Evolutionary conservation across 495 filamentous ascomycete genomes (phyloP).

Genomic region (Echria macrotheca): DNA sequence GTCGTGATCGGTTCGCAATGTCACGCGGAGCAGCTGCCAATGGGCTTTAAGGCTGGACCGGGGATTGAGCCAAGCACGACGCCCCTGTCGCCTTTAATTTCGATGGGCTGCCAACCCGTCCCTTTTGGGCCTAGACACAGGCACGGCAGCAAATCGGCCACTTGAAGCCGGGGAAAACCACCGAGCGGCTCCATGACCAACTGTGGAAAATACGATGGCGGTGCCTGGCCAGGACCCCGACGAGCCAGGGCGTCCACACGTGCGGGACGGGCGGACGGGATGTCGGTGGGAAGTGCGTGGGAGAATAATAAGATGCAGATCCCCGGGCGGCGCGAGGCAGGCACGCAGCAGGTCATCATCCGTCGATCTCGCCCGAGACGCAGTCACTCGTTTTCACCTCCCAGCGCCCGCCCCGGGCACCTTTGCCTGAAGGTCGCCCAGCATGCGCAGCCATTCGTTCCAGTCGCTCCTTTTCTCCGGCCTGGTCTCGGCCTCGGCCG

Average conservation of each 20-base stretch:
- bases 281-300: background rate
- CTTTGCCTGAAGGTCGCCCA: too few relatives aligned
- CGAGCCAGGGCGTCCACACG: background rate
- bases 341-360: too few relatives aligned
- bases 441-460: constrained; percentile 23
- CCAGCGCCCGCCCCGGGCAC: background rate
- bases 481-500: constrained; percentile 12
- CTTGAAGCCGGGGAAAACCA: constrained; percentile 7
- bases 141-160: constrained; percentile 1
- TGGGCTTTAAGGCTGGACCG: background rate
- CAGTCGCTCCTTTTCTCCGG: constrained; percentile 20
- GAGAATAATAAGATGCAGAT: too few relatives aligned
- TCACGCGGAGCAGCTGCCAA: too few relatives aligned
- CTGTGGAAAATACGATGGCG: constrained; percentile 9
- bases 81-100: constrained; percentile 7
- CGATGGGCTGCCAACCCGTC: constrained; percentile 1
- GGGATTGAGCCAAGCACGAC: background rate
- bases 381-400: constrained; percentile 9
- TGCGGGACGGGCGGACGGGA: background rate
- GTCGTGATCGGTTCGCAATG: too few relatives aligned
- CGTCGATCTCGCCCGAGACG: background rate
- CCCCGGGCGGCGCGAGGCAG: too few relatives aligned
- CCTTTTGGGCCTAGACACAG: constrained; percentile 8
- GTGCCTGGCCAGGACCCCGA: background rate
- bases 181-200: constrained; percentile 2